Evolutionary conservation across 1,284 basidiomycete genomes (phyloP), one percentile per base, ranked within the genome.

Genomic region (Tilletia indica): DNA sequence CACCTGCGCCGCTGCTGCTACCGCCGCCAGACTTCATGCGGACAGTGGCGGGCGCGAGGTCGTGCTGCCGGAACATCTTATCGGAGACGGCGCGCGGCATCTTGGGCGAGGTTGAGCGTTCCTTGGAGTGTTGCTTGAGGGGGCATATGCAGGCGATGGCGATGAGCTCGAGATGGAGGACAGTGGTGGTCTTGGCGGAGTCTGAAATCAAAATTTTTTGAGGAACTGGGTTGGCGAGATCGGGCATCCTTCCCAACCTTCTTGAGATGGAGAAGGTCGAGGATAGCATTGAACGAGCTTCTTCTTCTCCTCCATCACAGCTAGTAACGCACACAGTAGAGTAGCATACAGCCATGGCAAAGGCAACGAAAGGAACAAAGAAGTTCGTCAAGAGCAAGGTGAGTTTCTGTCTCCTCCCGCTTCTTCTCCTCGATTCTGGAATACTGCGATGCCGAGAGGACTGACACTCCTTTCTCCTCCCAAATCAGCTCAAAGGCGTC

Each of bases 51-150:
- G 88, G 92, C n/a, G 89, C 87, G 0, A 92, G 88, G 72, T 91
- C 88, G 82, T 93, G 93, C 14, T 89, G 88, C 71, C 90, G 87
- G 38, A 89, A 89, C 80, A 97, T 92, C 73, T 91, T 90, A 78
- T 92, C 89, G 11, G 91, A 90, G 0, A 92, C 94, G 73, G 93
- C 96, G 83, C 93, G 90, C 78, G 95, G 94, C 96, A 98, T 97
- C 58, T 19, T 76, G 71, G 51, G 48, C 36, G 14, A 8, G 63
- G 1, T 21, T 16, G n/a, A 6, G 45, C 38, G 19, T 31, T n/a
- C 21, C 21, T 58, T 34, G 3, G 12, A 31, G 4, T 58, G 21
- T n/a, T 31, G 12, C 56, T 58, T 58, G 56, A 31, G 25, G 25
- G 25, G 25, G 25, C 25, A 31, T 0, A 31, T 31, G 4, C 51